Evolutionary conservation across 306 rosid species (phyloP).

Genomic region (Hylodesmum podocarpum): DNA sequence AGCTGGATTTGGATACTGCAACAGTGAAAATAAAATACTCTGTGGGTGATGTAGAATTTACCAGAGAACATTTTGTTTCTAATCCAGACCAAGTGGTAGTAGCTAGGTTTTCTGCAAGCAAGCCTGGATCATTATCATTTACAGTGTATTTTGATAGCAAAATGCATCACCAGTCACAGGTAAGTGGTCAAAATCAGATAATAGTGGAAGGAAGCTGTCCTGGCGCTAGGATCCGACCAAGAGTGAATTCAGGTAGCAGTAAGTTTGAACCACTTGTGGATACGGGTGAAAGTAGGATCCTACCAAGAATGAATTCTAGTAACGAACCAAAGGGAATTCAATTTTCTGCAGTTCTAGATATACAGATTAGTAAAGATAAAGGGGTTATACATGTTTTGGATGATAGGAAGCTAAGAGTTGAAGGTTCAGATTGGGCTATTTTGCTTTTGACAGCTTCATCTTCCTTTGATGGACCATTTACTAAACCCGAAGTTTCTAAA

Average conservation of each 20-base stretch:
- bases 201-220: conserved; percentile 77
- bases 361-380: conserved; percentile 62
- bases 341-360: conserved; percentile 76
- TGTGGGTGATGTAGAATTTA: conserved; percentile 69
- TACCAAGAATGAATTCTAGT: too few relatives aligned
- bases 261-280: too few relatives aligned
- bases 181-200: conserved; percentile 61
- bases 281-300: too few relatives aligned
- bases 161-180: conserved; percentile 50
- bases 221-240: conserved; percentile 52
- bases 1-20: conserved; percentile 83
- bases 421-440: conserved; percentile 78
- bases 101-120: conserved; percentile 70
- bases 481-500: conserved; percentile 68
- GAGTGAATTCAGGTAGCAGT: conserved; percentile 30
- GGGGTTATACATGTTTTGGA: conserved; percentile 68
- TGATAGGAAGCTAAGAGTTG: conserved; percentile 63
- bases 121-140: conserved; percentile 66
- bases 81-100: conserved; percentile 77
- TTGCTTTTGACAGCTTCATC: conserved; percentile 76
- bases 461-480: conserved; percentile 80
- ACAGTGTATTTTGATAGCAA: conserved; percentile 76
- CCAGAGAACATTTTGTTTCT: conserved; percentile 85
- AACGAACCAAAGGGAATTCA: conserved; percentile 79
- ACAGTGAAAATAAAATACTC: conserved; percentile 65